These are phyloP conservation scores for Aspergillus alliaceus DNA, from an alignment of 2,329 filamentous ascomycete genomes.

Conservation along the genomic window DNA sequence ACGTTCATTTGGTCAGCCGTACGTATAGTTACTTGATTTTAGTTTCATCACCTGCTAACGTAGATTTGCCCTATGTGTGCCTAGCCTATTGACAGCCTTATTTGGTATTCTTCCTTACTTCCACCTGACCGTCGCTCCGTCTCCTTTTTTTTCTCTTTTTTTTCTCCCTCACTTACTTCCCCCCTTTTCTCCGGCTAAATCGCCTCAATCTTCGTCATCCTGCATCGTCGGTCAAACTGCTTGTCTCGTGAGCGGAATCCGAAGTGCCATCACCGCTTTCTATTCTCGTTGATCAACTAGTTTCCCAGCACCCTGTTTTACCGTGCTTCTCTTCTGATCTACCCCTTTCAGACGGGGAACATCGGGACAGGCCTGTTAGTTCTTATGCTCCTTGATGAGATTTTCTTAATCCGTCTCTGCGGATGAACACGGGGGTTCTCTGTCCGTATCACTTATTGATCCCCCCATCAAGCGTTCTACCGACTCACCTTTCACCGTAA, in stretches of 20 bases:
- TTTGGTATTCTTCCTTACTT: conserved; percentile 3
- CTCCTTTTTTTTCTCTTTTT: too few species aligned
- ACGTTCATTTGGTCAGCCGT: not conserved
- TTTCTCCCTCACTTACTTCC: too few species aligned
- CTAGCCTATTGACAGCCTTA: conserved; percentile 6
- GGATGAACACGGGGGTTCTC: conserved; percentile 10
- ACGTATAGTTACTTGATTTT: not conserved
- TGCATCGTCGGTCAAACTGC: conserved; percentile 17
- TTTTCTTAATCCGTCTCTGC: not conserved
- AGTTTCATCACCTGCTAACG: conserved; percentile 2
- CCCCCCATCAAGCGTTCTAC: conserved; percentile 4
- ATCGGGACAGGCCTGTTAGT: conserved; percentile 3
- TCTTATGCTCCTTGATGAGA: conserved; percentile 9
- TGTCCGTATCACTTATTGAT: conserved; percentile 3
- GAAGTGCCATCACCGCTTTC: conserved; percentile 15
- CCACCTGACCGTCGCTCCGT: conserved; percentile 20
- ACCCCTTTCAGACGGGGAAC: conserved; percentile 1
- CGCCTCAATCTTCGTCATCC: conserved; percentile 18
- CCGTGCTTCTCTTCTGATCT: conserved; percentile 7
- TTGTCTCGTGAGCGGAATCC: conserved; percentile 21
- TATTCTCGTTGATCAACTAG: conserved; percentile 6
- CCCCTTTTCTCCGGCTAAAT: conserved; percentile 12
- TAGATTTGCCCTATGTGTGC: not conserved
- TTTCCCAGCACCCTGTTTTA: conserved; percentile 10
- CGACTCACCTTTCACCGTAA: not conserved